Evolutionary conservation across 257 asterid genomes (phyloP), one percentile per base, ranked within the genome.

Genomic region (Craterostigma plantagineum): DNA sequence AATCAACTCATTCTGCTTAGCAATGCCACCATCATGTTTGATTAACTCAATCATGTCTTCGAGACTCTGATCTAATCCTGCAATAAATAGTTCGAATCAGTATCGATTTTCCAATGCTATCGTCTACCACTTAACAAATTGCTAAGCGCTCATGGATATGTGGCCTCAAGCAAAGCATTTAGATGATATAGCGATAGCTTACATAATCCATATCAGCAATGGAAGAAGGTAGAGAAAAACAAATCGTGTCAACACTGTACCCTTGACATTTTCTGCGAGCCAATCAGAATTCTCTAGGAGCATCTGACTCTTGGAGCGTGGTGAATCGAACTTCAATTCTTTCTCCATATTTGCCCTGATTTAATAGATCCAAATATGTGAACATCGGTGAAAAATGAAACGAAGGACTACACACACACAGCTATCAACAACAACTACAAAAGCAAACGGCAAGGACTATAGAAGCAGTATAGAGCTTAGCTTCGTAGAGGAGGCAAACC

Each of bases 51-150:
- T 66, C 73, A 84, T 57, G 55, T 61, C 61, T 35, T 71, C 53
- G 60, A 76, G 59, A 48, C 51, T 56, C 56, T 61, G 69, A 45
- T 76, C 72, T 12, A 70, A 51, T 48, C 64, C 96, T 84, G 74
- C 65, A 70, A 34, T 14, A 46, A 36, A 13, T 7, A 14, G 9
- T 10, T 12, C 44, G 30, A 40, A 40, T 36, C 15, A 40, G 12
- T 7, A 18, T 17, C 14, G 9, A 11, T 0, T 45, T 17, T 17
- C 35, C 13, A 40, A 40, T 2, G 30, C 6, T 23, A 23, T 23
- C 2, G 30, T 23, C 6, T 23, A 6, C 30, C 6, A 23, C 6
- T 23, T 23, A 23, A 23, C 30, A 23, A 23, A 23, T 23, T 23
- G 30, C 30, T 23, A 6, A 23, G 30, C 9, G 4, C 15, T 40